phyloP scores from a whole-genome alignment of 306 rosid species.

The Sechiopsis laciniata region DNA sequence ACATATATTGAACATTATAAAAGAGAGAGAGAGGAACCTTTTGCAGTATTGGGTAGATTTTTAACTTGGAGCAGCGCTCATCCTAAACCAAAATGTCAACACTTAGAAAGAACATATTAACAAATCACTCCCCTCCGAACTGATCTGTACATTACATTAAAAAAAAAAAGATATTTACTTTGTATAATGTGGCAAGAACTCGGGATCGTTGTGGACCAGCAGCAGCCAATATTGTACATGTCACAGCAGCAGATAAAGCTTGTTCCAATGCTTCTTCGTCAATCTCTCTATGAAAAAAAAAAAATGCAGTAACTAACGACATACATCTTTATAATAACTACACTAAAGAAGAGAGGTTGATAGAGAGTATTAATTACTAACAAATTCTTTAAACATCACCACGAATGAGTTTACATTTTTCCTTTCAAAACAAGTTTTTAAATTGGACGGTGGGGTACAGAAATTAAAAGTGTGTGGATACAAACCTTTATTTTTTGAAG shows the following conservation, averaged over 20 bases:
- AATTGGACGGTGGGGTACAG: not conserved
- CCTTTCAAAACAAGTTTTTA: not conserved
- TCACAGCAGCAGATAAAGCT: conserved; percentile 94
- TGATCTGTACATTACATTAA: conserved; percentile 4
- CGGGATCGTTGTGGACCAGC: conserved; percentile 98
- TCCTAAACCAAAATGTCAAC: conserved; percentile 53
- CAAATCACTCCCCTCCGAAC: conserved; percentile 10
- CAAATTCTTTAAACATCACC: not conserved
- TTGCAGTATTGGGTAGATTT: conserved; percentile 87
- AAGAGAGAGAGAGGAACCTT: conserved; percentile 47
- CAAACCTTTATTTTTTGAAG: not conserved
- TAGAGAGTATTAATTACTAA: not conserved
- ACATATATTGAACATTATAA: not conserved
- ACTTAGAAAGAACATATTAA: conserved; percentile 21
- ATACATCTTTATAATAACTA: not conserved
- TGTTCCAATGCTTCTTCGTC: conserved; percentile 93
- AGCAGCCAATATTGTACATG: conserved; percentile 94
- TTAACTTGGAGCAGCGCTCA: conserved; percentile 91
- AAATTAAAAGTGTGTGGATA: not conserved
- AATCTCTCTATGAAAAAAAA: no score
- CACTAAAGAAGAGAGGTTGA: not conserved
- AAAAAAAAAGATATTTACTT: conserved; percentile 42
- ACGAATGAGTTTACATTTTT: not conserved
- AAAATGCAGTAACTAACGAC: no score
- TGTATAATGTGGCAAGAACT: conserved; percentile 92